Evolutionary conservation across 1,284 basidiomycete species (phyloP).

Genomic region (Puccinia brachypodii): DNA sequence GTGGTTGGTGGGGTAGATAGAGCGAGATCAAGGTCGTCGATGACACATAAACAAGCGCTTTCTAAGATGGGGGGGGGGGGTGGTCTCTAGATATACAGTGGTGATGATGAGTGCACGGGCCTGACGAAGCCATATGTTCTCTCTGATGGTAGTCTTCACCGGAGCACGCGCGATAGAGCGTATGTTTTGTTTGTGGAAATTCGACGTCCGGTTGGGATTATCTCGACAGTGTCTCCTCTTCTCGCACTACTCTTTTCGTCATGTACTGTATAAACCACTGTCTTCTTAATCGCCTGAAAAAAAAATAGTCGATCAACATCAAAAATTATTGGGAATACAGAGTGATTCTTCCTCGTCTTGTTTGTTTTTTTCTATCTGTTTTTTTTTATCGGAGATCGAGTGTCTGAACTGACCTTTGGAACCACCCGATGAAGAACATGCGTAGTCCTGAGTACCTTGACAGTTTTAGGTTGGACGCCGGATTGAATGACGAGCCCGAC

Average conservation of each 20-base stretch:
- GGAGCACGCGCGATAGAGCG: not conserved
- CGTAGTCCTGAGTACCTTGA: slow-evolving; percentile 36
- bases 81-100: too few relatives aligned
- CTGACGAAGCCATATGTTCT: too few relatives aligned
- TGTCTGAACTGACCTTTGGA: slow-evolving; percentile 17
- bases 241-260: slow-evolving; percentile 38
- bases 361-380: not conserved
- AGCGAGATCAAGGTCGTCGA: too few relatives aligned
- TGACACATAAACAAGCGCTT: too few relatives aligned
- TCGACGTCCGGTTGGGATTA: slow-evolving; percentile 31
- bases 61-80: too few relatives aligned
- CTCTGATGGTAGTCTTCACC: too few relatives aligned
- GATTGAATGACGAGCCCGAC: slow-evolving; percentile 34
- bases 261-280: slow-evolving; percentile 22
- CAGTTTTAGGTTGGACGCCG: slow-evolving; percentile 19
- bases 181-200: slow-evolving; percentile 43
- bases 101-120: too few relatives aligned
- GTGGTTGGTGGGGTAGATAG: too few relatives aligned
- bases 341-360: too few relatives aligned
- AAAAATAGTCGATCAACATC: not conserved
- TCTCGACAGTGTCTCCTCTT: slow-evolving; percentile 39
- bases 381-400: not conserved
- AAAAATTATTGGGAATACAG: not conserved
- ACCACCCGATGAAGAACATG: slow-evolving; percentile 40
- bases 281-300: slow-evolving; percentile 29